Conservation (phyloP, 306 rosid species). For the Hippophae gyantsensis region DNA sequence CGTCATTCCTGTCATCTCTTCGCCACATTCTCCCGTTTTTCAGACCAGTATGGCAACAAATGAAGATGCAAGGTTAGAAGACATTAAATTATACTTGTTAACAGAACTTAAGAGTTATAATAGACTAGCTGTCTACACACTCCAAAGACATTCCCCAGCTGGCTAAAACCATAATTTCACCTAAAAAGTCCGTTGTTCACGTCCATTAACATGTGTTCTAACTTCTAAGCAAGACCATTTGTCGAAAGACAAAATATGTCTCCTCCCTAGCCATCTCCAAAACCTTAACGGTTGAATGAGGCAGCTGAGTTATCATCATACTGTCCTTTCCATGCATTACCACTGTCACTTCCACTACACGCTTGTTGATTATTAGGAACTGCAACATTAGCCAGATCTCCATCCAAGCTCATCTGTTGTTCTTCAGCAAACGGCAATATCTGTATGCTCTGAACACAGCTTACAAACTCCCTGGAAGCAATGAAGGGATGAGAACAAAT, state of each 20-base stretch:
- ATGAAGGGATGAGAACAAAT: neutral
- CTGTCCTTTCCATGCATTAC: slow-evolving; percentile 89
- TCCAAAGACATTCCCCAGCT: no score
- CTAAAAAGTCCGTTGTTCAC: no score
- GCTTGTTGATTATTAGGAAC: slow-evolving; percentile 67
- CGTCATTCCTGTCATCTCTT: neutral
- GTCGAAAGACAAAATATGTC: neutral
- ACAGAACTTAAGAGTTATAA: neutral
- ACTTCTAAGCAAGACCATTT: no score
- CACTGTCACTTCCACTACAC: slow-evolving; percentile 88
- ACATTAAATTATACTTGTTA: neutral
- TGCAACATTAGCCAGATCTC: slow-evolving; percentile 70
- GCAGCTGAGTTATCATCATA: slow-evolving; percentile 92
- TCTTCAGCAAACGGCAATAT: slow-evolving; percentile 84
- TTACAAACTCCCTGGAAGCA: slow-evolving; percentile 78
- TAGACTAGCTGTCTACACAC: neutral
- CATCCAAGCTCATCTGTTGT: slow-evolving; percentile 96
- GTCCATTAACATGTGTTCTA: no score
- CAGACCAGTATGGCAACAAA: neutral
- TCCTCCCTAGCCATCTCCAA: neutral
- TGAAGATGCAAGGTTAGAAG: neutral
- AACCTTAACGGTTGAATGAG: slow-evolving; percentile 64
- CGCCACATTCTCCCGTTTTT: neutral
- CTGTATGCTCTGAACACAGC: slow-evolving; percentile 96
- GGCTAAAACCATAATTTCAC: no score